These are phyloP conservation scores for Ascoidea rubescens DNA, from an alignment of 805 yeast genomes.

Conservation along the genomic window DNA sequence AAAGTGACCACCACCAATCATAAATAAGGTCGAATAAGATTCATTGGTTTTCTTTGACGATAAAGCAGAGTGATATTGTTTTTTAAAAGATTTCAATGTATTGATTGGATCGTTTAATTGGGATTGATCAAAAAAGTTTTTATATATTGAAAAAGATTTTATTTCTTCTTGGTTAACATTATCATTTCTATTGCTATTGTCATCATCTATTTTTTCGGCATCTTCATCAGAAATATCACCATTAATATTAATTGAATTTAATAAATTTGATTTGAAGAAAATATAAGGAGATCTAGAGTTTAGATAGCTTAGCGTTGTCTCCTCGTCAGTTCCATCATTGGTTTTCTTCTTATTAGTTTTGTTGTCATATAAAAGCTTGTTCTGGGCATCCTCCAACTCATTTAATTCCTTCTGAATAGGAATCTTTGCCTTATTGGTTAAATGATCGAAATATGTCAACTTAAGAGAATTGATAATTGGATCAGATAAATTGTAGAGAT, in stretches of 20 bases:
- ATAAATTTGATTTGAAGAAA: constrained; percentile 33
- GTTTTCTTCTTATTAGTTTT: constrained; percentile 12
- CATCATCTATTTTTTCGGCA: too few species aligned
- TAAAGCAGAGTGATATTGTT: constrained; percentile 2
- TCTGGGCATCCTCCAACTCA: constrained; percentile 12
- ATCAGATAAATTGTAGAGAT: constrained; percentile 32
- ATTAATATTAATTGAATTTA: constrained; percentile 12
- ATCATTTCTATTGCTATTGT: background rate
- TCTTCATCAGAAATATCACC: too few species aligned
- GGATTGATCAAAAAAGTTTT: constrained; percentile 35
- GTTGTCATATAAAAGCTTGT: constrained; percentile 9
- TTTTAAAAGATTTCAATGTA: constrained; percentile 27
- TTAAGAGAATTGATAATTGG: constrained; percentile 30
- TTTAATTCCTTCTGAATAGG: constrained; percentile 7
- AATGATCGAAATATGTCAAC: constrained; percentile 37
- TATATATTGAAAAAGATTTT: constrained; percentile 54
- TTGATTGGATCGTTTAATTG: constrained; percentile 35
- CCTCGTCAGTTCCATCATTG: constrained; percentile 20
- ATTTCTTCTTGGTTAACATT: constrained; percentile 16
- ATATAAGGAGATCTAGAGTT: constrained; percentile 63
- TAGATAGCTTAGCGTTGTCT: constrained; percentile 28
- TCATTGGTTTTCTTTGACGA: constrained; percentile 3
- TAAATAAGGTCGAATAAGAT: constrained; percentile 53
- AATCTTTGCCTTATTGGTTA: constrained; percentile 1
- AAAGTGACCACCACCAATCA: constrained; percentile 98